A percentile compares a stretch with the other conserved stretches of the same genome.
Evolutionary conservation across 2,329 filamentous ascomycete species (phyloP).

Genomic region (Aspergillus sp.): DNA sequence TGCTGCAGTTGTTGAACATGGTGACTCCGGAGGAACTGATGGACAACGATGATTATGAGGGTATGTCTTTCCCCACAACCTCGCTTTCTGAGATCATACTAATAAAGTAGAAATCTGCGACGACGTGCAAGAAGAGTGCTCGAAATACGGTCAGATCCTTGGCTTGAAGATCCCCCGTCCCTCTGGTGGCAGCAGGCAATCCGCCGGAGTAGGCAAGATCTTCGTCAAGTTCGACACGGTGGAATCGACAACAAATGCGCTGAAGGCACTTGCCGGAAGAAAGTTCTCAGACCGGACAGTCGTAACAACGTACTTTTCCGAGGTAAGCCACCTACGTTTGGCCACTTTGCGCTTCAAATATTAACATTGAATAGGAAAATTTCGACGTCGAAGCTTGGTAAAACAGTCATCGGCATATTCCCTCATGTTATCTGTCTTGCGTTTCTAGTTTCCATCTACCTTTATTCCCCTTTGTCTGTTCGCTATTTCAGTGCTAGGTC

Average conservation of each 20-base stretch:
- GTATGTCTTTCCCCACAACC: conserved; percentile 43
- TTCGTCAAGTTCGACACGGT: conserved; percentile 84
- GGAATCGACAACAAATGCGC: conserved; percentile 73
- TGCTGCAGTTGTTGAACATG: conserved; percentile 95
- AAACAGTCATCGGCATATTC: conserved; percentile 5
- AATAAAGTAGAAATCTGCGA: conserved; percentile 75
- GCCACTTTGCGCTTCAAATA: neutral
- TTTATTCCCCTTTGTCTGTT: neutral
- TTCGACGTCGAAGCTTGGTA: conserved; percentile 91
- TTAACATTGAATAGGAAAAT: conserved; percentile 59
- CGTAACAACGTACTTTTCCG: conserved; percentile 91
- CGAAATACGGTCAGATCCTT: conserved; percentile 77
- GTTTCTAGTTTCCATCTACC: neutral
- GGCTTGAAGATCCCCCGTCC: conserved; percentile 93
- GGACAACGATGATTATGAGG: conserved; percentile 91
- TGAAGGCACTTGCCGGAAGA: conserved; percentile 82
- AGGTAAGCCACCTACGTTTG: conserved; percentile 51
- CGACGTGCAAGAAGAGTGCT: conserved; percentile 86
- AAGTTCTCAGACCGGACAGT: conserved; percentile 97
- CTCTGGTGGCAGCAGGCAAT: conserved; percentile 71
- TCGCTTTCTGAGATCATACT: conserved; percentile 1
- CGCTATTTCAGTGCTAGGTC: neutral
- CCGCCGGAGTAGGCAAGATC: conserved; percentile 91
- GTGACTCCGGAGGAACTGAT: conserved; percentile 92
- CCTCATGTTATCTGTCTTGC: neutral